Conservation (phyloP, 129 eudicot species). For the Pulicaria dysenterica region DNA sequence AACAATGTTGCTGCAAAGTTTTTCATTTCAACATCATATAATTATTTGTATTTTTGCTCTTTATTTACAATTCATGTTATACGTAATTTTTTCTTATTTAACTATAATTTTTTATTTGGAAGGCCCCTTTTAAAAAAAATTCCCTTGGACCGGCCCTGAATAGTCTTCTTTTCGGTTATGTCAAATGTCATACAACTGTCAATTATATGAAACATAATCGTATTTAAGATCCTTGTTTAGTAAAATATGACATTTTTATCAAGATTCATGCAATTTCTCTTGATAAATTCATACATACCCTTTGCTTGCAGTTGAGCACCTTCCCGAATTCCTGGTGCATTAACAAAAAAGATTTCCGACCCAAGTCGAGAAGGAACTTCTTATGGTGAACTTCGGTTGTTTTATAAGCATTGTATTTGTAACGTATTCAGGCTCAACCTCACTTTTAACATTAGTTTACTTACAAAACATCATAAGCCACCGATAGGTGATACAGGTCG, state of each 20-base stretch:
- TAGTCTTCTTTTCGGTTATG: background rate
- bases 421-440: background rate
- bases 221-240: background rate
- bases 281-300: conserved; percentile 1
- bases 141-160: background rate
- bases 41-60: too few species aligned
- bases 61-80: too few species aligned
- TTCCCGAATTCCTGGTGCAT: conserved; percentile 85
- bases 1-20: too few species aligned
- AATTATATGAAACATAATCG: background rate
- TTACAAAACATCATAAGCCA: conserved; percentile 14
- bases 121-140: too few species aligned
- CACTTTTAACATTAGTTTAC: conserved; percentile 5
- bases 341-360: conserved; percentile 66
- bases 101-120: too few species aligned
- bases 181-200: background rate
- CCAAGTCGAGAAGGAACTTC: conserved; percentile 52
- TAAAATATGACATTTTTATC: background rate
- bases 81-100: too few species aligned
- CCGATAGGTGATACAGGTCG: conserved; percentile 10
- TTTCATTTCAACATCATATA: too few species aligned
- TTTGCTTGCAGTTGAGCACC: conserved; percentile 73
- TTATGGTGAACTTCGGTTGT: conserved; percentile 47
- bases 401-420: background rate
- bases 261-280: background rate